Evolutionary conservation across 2,329 filamentous ascomycete genomes (phyloP).

Genomic region (Cordyceps cateniannulata): DNA sequence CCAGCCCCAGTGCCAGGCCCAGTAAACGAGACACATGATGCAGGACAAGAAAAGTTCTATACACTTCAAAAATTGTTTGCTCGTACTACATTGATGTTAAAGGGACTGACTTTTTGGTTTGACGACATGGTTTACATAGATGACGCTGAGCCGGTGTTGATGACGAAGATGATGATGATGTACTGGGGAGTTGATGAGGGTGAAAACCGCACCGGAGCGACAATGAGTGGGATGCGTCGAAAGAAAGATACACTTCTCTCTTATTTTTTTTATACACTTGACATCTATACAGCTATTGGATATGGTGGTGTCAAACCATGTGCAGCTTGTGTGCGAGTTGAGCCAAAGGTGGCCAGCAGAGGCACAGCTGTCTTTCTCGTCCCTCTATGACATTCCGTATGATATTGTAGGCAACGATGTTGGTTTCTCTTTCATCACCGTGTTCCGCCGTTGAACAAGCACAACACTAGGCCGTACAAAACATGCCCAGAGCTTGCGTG

Average conservation of each 20-base stretch:
- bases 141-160: background rate
- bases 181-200: background rate
- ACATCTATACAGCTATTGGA: background rate
- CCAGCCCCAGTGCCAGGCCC: constrained; percentile 64
- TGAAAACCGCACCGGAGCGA: background rate
- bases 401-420: too few species aligned
- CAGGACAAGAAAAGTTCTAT: background rate
- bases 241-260: background rate
- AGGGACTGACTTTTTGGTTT: background rate
- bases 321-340: background rate
- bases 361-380: too few species aligned
- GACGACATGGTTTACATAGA: constrained; percentile 2
- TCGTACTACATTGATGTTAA: background rate
- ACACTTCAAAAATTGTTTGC: background rate
- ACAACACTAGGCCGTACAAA: too few species aligned
- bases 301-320: background rate
- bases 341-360: background rate
- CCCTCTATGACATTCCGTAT: too few species aligned
- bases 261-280: background rate
- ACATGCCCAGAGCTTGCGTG: too few species aligned
- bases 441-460: too few species aligned
- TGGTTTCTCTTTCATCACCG: too few species aligned
- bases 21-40: constrained; percentile 41
- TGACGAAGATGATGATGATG: background rate
- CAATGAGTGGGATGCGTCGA: background rate